Conservation (phyloP, 2,329 filamentous ascomycete species). For the Hypoxylon sp. region DNA sequence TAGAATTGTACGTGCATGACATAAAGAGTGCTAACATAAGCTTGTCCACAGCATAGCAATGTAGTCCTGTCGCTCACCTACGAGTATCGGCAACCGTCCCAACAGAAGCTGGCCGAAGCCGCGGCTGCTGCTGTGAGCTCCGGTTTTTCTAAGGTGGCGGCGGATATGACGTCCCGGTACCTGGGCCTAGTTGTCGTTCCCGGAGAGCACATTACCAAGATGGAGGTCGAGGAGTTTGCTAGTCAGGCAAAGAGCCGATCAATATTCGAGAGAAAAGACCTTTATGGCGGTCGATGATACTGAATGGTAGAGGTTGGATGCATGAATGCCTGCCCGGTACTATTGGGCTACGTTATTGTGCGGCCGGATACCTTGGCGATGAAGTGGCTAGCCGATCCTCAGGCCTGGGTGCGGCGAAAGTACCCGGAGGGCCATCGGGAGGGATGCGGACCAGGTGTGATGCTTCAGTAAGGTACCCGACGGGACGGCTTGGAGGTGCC, state of each 20-base stretch:
- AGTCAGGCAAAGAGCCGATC: constrained; percentile 64
- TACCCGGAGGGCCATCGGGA: background rate
- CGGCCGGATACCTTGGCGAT: background rate
- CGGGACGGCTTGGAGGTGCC: background rate
- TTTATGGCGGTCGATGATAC: constrained; percentile 36
- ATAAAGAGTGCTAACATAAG: constrained; percentile 10
- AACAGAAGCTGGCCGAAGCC: constrained; percentile 61
- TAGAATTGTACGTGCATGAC: constrained; percentile 8
- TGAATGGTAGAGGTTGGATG: too few relatives aligned
- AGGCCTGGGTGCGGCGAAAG: too few relatives aligned
- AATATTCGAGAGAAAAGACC: constrained; percentile 47
- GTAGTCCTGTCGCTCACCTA: constrained; percentile 88
- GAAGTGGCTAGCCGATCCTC: background rate
- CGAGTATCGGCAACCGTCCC: constrained; percentile 86
- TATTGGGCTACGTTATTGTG: background rate
- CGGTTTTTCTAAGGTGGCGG: constrained; percentile 63
- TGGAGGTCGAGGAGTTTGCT: constrained; percentile 85
- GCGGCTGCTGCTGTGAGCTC: constrained; percentile 55
- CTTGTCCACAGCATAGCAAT: constrained; percentile 79
- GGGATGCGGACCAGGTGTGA: background rate
- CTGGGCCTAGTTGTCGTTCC: constrained; percentile 93
- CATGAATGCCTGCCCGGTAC: too few relatives aligned
- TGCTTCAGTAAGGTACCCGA: constrained; percentile 11
- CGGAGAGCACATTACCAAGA: constrained; percentile 85
- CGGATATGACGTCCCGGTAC: constrained; percentile 87